Evolutionary conservation across 2,329 filamentous ascomycete species (phyloP).

Genomic region (Claviceps fusiformis): DNA sequence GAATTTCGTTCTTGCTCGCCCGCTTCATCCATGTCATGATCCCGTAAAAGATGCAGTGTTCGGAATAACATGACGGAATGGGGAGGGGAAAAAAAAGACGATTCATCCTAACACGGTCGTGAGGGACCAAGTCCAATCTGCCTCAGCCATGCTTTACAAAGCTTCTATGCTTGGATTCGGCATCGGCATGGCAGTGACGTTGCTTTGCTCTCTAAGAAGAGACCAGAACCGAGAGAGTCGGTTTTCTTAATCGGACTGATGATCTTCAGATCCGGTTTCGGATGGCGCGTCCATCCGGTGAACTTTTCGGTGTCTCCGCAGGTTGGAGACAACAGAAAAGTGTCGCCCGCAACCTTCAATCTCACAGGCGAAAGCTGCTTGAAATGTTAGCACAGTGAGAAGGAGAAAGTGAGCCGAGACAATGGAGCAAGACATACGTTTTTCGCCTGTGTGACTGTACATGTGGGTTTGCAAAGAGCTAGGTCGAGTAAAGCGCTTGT

Average conservation of each 20-base stretch:
- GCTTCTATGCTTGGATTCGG: constrained; percentile 7
- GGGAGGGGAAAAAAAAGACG: not conserved
- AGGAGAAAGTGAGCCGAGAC: not conserved
- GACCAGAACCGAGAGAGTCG: not conserved
- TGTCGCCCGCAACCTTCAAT: constrained; percentile 90
- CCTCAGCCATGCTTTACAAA: constrained; percentile 3
- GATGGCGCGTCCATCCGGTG: constrained; percentile 59
- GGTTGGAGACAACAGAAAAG: constrained; percentile 93
- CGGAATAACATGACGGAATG: not conserved
- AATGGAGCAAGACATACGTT: constrained; percentile 55
- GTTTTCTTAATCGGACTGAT: constrained; percentile 39
- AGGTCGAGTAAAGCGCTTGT: constrained; percentile 90
- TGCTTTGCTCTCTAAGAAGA: not conserved
- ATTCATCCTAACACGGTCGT: not conserved
- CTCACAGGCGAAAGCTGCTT: constrained; percentile 76
- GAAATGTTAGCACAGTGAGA: constrained; percentile 1
- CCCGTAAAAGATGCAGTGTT: not conserved
- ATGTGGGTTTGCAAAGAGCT: constrained; percentile 95
- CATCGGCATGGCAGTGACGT: constrained; percentile 1
- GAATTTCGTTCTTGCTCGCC: not conserved
- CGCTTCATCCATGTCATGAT: not conserved
- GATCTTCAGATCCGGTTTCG: constrained; percentile 49
- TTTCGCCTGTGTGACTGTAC: constrained; percentile 97
- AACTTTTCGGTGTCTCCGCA: constrained; percentile 88
- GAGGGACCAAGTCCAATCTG: not conserved